Conservation (phyloP, 2,329 filamentous ascomycete species). For the Phialophora expanda region DNA sequence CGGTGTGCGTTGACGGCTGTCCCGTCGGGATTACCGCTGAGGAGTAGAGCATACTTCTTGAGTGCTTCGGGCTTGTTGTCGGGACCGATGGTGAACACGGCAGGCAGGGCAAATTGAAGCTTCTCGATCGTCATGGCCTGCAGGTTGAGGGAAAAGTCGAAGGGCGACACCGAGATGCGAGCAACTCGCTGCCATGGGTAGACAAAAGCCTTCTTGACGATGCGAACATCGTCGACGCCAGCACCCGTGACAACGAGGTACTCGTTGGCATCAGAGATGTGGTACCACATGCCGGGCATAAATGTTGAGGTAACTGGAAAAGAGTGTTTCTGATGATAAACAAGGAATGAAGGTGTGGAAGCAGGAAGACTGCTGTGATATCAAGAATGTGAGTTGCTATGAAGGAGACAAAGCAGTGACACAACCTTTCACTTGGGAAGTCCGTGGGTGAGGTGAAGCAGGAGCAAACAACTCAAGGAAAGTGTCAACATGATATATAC, state of each 20-base stretch:
- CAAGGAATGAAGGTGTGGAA: neutral
- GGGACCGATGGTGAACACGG: conserved; percentile 85
- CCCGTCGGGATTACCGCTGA: conserved; percentile 66
- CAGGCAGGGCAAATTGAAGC: conserved; percentile 78
- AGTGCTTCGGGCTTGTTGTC: conserved; percentile 72
- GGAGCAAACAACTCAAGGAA: conserved; percentile 1
- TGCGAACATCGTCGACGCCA: conserved; percentile 73
- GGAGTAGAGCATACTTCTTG: conserved; percentile 79
- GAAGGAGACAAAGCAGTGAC: neutral
- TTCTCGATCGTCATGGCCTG: conserved; percentile 92
- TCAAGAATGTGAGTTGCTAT: neutral
- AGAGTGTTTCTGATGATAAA: neutral
- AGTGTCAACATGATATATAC: conserved; percentile 5
- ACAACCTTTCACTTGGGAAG: neutral
- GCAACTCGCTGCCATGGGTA: conserved; percentile 69
- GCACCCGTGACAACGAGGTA: conserved; percentile 88
- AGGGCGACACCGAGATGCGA: conserved; percentile 53
- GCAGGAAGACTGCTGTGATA: neutral
- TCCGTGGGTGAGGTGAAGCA: neutral
- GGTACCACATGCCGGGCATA: conserved; percentile 57
- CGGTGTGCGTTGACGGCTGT: conserved; percentile 43
- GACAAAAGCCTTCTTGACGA: conserved; percentile 77
- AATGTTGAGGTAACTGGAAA: neutral
- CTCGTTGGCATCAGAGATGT: conserved; percentile 74
- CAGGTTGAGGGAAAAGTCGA: conserved; percentile 80